Percentiles rank a stretch among this genome's conserved stretches.
Conservation (phyloP, 345 rosid genomes). For the Gossypium stocksii region DNA sequence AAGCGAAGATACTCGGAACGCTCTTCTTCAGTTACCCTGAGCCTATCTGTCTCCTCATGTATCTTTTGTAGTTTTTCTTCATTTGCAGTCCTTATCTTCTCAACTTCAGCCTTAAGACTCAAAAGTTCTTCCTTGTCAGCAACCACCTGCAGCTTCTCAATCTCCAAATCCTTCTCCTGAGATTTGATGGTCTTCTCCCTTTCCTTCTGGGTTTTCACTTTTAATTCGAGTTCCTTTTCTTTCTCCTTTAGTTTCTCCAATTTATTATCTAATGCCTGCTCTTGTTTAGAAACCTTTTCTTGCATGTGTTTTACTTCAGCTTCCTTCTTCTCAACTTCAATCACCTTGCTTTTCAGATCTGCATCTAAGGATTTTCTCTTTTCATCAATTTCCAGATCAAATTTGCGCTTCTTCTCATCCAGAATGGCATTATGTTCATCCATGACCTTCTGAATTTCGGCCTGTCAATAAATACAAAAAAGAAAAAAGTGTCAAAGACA, state of each 20-base stretch:
- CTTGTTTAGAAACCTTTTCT: constrained; percentile 75
- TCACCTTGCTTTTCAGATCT: constrained; percentile 58
- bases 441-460: constrained; percentile 67
- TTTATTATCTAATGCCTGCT: constrained; percentile 67
- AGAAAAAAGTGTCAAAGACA: constrained; percentile 3
- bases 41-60: constrained; percentile 50
- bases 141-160: constrained; percentile 44
- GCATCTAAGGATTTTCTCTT: constrained; percentile 73
- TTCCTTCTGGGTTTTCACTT: constrained; percentile 56
- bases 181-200: constrained; percentile 59
- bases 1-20: constrained; percentile 60
- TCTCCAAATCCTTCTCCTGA: constrained; percentile 63
- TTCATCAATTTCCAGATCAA: constrained; percentile 72
- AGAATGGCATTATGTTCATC: constrained; percentile 74
- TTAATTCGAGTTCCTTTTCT: constrained; percentile 60
- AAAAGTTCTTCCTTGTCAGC: constrained; percentile 55
- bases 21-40: constrained; percentile 75
- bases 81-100: constrained; percentile 57
- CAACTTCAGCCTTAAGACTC: constrained; percentile 55
- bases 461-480: constrained; percentile 32
- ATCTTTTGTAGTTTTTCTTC: constrained; percentile 60
- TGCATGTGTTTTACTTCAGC: constrained; percentile 77
- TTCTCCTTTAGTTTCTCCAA: constrained; percentile 70
- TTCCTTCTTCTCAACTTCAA: constrained; percentile 76
- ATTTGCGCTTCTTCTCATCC: constrained; percentile 61